phyloP scores from a whole-genome alignment of 805 yeast species.

The Candida arabinofermentans region DNA sequence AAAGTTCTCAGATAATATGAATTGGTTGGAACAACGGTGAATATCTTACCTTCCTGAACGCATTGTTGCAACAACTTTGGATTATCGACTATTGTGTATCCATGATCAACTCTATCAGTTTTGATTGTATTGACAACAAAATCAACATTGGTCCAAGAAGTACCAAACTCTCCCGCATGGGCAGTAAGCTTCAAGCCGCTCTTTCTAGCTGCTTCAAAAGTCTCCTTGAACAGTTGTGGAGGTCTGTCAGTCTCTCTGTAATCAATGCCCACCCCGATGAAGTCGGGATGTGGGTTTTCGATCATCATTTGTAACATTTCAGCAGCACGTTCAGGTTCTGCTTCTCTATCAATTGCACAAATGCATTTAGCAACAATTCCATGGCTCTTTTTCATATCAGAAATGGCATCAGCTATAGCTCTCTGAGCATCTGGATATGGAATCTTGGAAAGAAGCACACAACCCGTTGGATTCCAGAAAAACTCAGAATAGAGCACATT shows the following conservation, averaged over 20 bases:
- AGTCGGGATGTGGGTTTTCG: conserved; percentile 18
- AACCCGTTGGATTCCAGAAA: conserved; percentile 33
- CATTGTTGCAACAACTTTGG: conserved; percentile 22
- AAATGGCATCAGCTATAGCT: conserved; percentile 25
- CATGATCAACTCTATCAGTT: conserved; percentile 30
- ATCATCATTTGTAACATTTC: conserved; percentile 29
- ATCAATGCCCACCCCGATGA: conserved; percentile 31
- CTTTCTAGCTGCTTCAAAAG: conserved; percentile 22
- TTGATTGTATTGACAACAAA: conserved; percentile 22
- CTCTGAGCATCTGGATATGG: conserved; percentile 25
- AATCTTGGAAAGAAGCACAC: conserved; percentile 25
- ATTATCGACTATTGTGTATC: conserved; percentile 29
- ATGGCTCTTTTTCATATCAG: conserved; percentile 15
- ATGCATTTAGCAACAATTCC: conserved; percentile 24
- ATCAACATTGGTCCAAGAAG: conserved; percentile 27
- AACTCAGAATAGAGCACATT: conserved; percentile 28
- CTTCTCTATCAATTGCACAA: conserved; percentile 30
- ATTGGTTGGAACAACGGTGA: conserved; percentile 31
- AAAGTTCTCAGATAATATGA: conserved; percentile 29
- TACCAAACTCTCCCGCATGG: conserved; percentile 32
- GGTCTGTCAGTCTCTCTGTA: conserved; percentile 29
- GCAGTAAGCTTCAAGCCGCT: conserved; percentile 27
- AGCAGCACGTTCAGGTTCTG: conserved; percentile 22
- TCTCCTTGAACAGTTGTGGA: conserved; percentile 25
- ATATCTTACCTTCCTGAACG: conserved; percentile 14